Evolutionary conservation across 352 stramenopile genomes (phyloP).

Genomic region (Phytopythium boreale): DNA sequence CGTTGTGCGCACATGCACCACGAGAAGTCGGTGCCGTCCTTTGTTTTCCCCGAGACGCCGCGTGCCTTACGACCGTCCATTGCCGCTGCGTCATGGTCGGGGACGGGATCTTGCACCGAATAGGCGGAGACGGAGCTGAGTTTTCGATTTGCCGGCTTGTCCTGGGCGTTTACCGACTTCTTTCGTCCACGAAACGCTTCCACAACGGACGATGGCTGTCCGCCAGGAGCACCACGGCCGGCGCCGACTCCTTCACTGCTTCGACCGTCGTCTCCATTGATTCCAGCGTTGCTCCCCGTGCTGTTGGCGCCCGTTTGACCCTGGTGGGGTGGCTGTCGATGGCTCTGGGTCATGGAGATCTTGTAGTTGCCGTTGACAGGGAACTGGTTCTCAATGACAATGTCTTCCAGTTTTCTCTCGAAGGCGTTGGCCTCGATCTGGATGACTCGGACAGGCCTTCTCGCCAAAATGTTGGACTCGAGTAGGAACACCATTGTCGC

Average conservation of each 20-base stretch:
- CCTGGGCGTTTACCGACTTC: neutral
- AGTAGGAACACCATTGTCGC: constrained; percentile 91
- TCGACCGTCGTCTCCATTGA: neutral
- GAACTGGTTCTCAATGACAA: constrained; percentile 89
- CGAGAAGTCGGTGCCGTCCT: constrained; percentile 37
- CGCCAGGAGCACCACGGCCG: neutral
- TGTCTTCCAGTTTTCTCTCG: constrained; percentile 71
- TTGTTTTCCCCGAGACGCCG: neutral
- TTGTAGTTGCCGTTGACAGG: constrained; percentile 63
- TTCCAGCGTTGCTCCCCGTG: neutral
- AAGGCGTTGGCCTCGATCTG: constrained; percentile 78
- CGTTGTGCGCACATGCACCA: constrained; percentile 71
- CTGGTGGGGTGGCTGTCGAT: constrained; percentile 8
- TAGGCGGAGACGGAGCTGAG: no score
- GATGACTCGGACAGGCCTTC: constrained; percentile 78
- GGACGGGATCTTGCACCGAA: neutral
- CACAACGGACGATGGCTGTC: neutral
- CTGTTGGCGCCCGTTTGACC: neutral
- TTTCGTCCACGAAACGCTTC: neutral
- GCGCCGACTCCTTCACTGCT: neutral
- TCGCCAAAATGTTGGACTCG: constrained; percentile 73
- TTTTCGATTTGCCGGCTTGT: neutral
- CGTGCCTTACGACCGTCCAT: neutral
- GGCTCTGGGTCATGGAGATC: constrained; percentile 65
- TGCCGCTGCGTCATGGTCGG: neutral